Evolutionary conservation across 257 asterid species (phyloP), one percentile per base, ranked within the genome.

Genomic region (Solanum chmielewskii): DNA sequence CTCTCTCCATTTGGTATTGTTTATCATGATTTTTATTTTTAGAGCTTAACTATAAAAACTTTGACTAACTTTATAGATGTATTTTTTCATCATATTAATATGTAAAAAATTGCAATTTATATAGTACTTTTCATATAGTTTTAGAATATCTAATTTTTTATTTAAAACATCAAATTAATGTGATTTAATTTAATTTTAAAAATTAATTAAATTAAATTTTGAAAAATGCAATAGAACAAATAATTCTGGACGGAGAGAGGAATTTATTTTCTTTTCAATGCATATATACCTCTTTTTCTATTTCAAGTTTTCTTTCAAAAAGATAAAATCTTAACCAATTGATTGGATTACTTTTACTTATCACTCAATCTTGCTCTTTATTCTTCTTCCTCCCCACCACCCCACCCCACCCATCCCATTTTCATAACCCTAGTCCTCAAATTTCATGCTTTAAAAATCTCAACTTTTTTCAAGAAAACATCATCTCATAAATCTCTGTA

Each of bases 311-410:
- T 76, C 60, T 47, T 66, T n/a, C 62, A 20, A 70, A 71, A 70
- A 33, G 35, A 33, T 3, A 33, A 52, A 71, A 71, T 81, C 85
- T 77, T 66, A 18, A 62, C 64, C 49, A 49, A 56, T 33, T 59
- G 41, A 89, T 90, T 27, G 91, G 93, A 86, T 90, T 89, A 84
- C 90, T 89, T 89, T 87, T 86, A 89, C 93, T 80, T 89, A 84
- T 88, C 66, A 23, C 91, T 89, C 87, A 90, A 87, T 86, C 91
- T 78, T 86, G 42, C 60, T 66, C 88, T 33, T 59, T 86, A 77
- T 90, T 88, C 92, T 86, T 84, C 52, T 16, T 69, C 76, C 23
- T 69, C 76, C 3, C 39, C 41, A 7, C 11, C 25, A 18, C 25
- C n/a, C 49, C 49, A 44, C 52, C 49, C 49, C 14, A 44, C 6